Conservation (phyloP, 192 early-diverging fungal genomes). For the Backusella macrospora region DNA sequence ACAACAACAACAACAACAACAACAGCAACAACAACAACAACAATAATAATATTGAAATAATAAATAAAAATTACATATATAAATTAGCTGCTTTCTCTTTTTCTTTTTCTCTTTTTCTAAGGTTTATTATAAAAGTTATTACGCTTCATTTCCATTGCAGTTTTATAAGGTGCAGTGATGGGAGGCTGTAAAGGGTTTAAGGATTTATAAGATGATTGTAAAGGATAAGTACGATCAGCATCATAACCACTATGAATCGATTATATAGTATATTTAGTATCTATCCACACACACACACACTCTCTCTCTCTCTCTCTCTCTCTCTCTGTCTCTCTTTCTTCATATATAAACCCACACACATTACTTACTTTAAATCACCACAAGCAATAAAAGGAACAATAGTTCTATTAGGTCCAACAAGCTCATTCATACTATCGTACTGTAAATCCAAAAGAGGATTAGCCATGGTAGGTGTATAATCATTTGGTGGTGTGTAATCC, state of each 20-base stretch:
- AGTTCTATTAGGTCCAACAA: conserved; percentile 70
- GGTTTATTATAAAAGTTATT: conserved; percentile 72
- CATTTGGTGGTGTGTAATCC: conserved; percentile 82
- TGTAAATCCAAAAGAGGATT: conserved; percentile 85
- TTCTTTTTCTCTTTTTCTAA: neutral
- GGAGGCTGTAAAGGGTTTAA: conserved; percentile 83
- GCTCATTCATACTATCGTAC: conserved; percentile 66
- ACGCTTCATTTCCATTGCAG: conserved; percentile 72
- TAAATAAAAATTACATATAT: neutral
- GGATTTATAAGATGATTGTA: conserved; percentile 44
- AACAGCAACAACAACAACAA: neutral
- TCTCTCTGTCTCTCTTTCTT: too few species aligned
- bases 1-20: neutral
- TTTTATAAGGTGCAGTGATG: conserved; percentile 88
- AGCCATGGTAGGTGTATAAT: conserved; percentile 88
- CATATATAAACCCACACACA: neutral
- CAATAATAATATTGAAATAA: neutral
- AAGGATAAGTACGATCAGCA: conserved; percentile 83
- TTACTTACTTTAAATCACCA: conserved; percentile 75
- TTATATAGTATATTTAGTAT: too few species aligned
- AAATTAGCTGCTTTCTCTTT: neutral
- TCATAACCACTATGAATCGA: conserved; percentile 81
- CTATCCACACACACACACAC: too few species aligned
- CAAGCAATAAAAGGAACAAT: conserved; percentile 92
- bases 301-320: too few species aligned